A percentile compares a stretch with the other conserved stretches of the same genome.
Conservation (phyloP, 306 rosid species). For the Inga laurina region DNA sequence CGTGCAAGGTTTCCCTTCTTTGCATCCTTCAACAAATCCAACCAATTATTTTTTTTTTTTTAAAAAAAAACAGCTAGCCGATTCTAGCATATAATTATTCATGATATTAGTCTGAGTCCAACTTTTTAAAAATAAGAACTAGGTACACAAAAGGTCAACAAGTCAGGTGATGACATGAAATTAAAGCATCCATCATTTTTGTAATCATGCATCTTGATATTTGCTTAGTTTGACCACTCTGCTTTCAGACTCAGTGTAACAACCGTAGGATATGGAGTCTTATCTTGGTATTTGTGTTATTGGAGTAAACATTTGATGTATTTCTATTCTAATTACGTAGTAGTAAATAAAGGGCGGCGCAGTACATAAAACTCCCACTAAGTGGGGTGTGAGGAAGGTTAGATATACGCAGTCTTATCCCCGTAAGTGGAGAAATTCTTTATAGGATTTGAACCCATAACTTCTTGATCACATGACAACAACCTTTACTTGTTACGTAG, state of each 20-base stretch:
- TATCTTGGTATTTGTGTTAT: background rate
- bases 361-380: accelerated
- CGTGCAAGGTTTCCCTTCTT: constrained; percentile 57
- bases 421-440: too few relatives aligned
- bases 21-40: constrained; percentile 30
- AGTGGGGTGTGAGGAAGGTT: accelerated
- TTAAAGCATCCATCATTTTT: background rate
- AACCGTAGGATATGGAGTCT: background rate
- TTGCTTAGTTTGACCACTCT: background rate
- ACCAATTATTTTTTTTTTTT: background rate
- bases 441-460: too few relatives aligned
- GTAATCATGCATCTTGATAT: background rate
- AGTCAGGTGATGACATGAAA: background rate
- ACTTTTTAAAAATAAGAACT: background rate
- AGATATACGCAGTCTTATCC: too few relatives aligned
- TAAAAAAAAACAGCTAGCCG: background rate
- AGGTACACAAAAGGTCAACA: background rate
- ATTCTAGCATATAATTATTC: background rate
- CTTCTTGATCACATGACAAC: too few relatives aligned
- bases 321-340: background rate
- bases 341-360: too few relatives aligned
- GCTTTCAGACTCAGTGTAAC: background rate
- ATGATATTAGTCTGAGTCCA: background rate
- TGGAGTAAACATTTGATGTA: background rate
- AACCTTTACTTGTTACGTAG: too few relatives aligned